Evolutionary conservation across 257 asterid genomes (phyloP), one percentile per base, ranked within the genome.

Genomic region (Penstemon davidsonii): DNA sequence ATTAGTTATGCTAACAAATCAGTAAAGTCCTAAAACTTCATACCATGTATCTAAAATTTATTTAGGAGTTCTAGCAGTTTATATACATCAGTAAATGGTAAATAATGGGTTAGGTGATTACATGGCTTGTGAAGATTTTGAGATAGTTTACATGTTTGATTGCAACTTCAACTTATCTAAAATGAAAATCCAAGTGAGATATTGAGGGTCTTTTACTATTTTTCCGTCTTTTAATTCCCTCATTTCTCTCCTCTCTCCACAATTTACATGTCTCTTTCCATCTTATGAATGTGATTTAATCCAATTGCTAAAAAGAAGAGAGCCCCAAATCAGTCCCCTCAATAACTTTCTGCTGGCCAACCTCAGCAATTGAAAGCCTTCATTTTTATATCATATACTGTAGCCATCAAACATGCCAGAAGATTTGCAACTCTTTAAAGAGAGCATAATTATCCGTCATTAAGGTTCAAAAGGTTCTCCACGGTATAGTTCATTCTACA

Each of bases 351-450:
- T 13, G 38, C 49, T 5, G 36, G 13, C 51, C 51, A n/a, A 50
- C 11, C 51, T 46, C 11, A 66, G 33, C 1, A 8, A 49, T 60
- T 13, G 46, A 44, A 55, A 44, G 33, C 66, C 44, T n/a, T 58
- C 18, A 73, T 10, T 55, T 55, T 19, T 19, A 57, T 47, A 8
- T 40, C 33, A 4, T 64, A 40, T 52, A 8, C 18, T 25, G 11
- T 40, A 66, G 15, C 68, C n/a, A 66, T 42, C 50, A 47, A 47
- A 72, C 40, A n/a, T 50, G 61, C 13, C 60, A 47, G 41, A 8
- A 42, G 60, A 19, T 36, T 15, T 7, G 6, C 58, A 66, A 60
- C 33, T n/a, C 13, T 51, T 56, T 53, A 46, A 56, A 58, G 45
- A 19, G 43, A 62, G 60, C 52, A 62, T 55, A 56, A 52, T 7